A percentile compares a stretch with the other conserved stretches of the same genome.
Evolutionary conservation across 1,284 basidiomycete genomes (phyloP).

Genomic region (Ganoderma leucocontextum): DNA sequence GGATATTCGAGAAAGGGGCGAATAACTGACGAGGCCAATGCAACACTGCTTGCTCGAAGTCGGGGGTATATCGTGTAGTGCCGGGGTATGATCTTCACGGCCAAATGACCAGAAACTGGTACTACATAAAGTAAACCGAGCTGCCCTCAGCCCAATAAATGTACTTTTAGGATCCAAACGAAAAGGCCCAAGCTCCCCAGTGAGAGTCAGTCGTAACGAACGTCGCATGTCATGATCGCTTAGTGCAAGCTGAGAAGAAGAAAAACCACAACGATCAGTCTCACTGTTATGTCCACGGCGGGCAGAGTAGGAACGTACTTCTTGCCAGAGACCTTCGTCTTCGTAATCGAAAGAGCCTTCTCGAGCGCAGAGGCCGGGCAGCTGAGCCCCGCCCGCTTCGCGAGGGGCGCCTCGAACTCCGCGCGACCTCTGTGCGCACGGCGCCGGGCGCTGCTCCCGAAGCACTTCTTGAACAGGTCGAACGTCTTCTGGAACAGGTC

Average conservation of each 20-base stretch:
- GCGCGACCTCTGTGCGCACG: conserved; percentile 27
- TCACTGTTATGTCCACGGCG: background rate
- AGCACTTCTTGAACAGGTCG: conserved; percentile 42
- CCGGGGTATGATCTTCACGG: conserved; percentile 29
- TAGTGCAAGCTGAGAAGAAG: conserved; percentile 14
- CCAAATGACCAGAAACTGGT: conserved; percentile 25
- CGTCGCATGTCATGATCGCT: conserved; percentile 11
- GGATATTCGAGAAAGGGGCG: too few relatives aligned
- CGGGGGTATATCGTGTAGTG: conserved; percentile 5
- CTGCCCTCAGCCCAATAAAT: conserved; percentile 30
- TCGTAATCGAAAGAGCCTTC: conserved; percentile 19
- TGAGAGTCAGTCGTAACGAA: conserved; percentile 25
- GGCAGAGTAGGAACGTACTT: conserved; percentile 18
- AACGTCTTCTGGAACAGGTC: conserved; percentile 40
- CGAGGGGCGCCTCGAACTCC: conserved; percentile 22
- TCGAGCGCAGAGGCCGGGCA: conserved; percentile 24
- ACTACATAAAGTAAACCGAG: conserved; percentile 11
- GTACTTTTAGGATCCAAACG: conserved; percentile 23
- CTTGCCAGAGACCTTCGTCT: conserved; percentile 22
- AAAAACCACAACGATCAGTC: background rate
- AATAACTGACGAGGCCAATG: too few relatives aligned
- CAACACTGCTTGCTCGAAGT: background rate
- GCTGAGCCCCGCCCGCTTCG: conserved; percentile 15
- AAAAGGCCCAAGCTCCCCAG: conserved; percentile 20
- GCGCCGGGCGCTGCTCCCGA: conserved; percentile 30